Evolutionary conservation across 768 basidiomycete species (phyloP), one percentile per base, ranked within the genome.

Genomic region (Xerocomellus amylosporus): DNA sequence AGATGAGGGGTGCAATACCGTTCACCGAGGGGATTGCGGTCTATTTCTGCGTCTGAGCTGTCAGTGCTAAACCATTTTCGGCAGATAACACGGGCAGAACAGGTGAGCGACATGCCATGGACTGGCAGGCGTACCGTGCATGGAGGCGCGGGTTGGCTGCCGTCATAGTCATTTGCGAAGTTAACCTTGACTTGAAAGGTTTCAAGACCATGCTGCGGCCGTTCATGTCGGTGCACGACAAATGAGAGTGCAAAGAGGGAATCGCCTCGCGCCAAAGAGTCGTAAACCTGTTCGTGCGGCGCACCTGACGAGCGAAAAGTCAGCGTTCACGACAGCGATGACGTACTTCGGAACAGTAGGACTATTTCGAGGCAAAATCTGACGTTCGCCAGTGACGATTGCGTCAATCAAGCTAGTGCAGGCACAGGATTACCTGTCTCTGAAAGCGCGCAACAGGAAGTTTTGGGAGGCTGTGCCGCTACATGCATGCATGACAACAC

Each of bases 321-420:
- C 51, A 54, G 34, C 45, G 10, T 54, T 51, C 51, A 53, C 50
- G 56, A 58, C 40, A 64, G 58, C 31, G n/a, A 54, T 71, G 71
- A 71, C 71, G 65, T 69, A 71, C 69, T 50, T 26, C 38, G 26
- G 38, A 53, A 46, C 52, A 51, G 45, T 36, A 33, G 48, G 48
- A 55, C 53, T 60, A 58, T 59, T 56, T 61, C 57, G 39, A 67
- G 54, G 63, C 34, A 63, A 71, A 64, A 69, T 51, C 51, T 52
- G 58, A 70, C 54, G 50, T 49, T 55, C 22, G 46, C 58, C 46
- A 51, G 46, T 41, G 42, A 39, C 37, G 41, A 20, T 51, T 38
- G 54, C 42, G 57, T 48, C 49, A 63, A 50, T 39, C 49, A 33
- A 49, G 22, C 41, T 24, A 49, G 40, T 45, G 54, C 44, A 59